Percentiles rank a stretch among this genome's conserved stretches.
phyloP scores from a whole-genome alignment of 2,329 filamentous ascomycete species.

The Talaromyces amestolkiae region DNA sequence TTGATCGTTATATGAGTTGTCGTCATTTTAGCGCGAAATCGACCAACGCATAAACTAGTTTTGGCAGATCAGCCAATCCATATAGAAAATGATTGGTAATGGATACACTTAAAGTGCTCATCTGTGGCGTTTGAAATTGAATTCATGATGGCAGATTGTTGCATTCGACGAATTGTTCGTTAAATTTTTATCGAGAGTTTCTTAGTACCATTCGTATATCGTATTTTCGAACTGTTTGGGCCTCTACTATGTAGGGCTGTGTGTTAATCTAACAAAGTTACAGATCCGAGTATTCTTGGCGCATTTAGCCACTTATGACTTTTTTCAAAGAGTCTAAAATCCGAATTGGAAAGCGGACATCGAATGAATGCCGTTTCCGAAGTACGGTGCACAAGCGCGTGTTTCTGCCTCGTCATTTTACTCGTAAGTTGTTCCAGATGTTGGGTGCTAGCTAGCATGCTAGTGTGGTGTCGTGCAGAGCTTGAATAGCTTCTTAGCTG shows the following conservation, averaged over 20 bases:
- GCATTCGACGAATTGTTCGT: neutral
- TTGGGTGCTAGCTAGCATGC: neutral
- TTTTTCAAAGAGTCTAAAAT: neutral
- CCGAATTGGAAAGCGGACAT: neutral
- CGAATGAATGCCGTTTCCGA: neutral
- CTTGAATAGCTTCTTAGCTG: neutral
- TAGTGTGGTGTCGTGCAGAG: neutral
- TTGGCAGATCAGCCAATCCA: neutral
- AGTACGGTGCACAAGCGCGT: neutral
- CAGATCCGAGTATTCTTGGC: neutral
- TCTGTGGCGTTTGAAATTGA: neutral
- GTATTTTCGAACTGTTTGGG: neutral
- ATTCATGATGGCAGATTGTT: neutral
- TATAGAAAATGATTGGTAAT: neutral
- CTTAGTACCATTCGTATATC: neutral
- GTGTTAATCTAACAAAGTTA: neutral
- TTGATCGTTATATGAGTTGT: conserved; percentile 3
- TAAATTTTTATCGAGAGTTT: neutral
- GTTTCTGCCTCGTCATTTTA: conserved; percentile 10
- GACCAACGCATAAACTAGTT: neutral
- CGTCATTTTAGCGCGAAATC: conserved; percentile 6
- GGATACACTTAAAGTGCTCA: neutral
- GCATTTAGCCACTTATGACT: neutral
- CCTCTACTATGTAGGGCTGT: neutral
- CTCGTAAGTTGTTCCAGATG: neutral